Evolutionary conservation across 768 basidiomycete species (phyloP).

Genomic region (Tulasnella sp.): DNA sequence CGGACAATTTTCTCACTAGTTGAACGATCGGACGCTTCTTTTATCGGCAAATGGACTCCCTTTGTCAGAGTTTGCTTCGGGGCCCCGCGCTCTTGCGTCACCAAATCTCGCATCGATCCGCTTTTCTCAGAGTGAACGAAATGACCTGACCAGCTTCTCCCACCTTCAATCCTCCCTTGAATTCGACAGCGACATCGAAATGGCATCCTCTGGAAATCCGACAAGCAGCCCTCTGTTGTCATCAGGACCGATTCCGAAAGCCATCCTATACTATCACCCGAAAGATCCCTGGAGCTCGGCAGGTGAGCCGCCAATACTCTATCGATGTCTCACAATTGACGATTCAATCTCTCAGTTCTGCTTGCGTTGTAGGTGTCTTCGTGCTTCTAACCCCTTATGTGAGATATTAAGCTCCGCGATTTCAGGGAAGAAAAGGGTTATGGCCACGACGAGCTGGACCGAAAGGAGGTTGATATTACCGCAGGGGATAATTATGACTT

Average conservation of each 20-base stretch:
- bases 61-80: background rate
- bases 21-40: background rate
- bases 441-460: constrained; percentile 62
- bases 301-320: background rate
- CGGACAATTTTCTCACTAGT: background rate
- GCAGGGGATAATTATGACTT: constrained; percentile 75
- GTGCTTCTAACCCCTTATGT: background rate
- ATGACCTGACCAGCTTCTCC: background rate
- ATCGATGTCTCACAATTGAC: background rate
- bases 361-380: background rate
- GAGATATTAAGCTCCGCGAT: background rate
- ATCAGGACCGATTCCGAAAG: constrained; percentile 5
- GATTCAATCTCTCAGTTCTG: background rate
- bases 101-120: background rate
- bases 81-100: background rate
- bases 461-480: constrained; percentile 54
- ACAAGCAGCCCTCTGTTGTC: background rate
- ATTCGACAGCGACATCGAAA: background rate
- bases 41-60: background rate
- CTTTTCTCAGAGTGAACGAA: background rate
- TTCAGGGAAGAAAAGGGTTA: constrained; percentile 72
- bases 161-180: background rate
- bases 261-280: background rate
- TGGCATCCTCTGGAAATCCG: background rate
- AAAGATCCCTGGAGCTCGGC: constrained; percentile 15